Evolutionary conservation across 139 green algal genomes (phyloP).

Genomic region (Pedinophyceae sp.): DNA sequence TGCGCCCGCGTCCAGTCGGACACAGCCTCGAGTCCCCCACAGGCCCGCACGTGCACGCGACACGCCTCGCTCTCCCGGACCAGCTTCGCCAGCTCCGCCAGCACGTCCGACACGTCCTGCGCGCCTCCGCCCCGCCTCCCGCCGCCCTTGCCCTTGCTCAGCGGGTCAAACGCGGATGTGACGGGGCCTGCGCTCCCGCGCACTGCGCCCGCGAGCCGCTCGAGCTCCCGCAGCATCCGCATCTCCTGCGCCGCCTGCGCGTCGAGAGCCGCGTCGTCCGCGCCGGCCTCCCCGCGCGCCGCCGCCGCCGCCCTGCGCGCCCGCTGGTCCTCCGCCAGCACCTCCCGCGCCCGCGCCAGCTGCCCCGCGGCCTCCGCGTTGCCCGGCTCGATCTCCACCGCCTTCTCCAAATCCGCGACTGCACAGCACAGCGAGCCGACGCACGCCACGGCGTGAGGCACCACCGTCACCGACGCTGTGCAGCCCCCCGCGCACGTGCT

Average conservation of each 20-base stretch:
- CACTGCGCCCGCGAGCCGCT: too few relatives aligned
- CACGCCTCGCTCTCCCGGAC: slow-evolving; percentile 13
- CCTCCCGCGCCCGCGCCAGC: slow-evolving; percentile 1
- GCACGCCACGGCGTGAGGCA: too few relatives aligned
- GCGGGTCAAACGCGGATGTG: background rate
- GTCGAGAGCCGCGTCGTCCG: background rate
- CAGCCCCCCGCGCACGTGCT: too few relatives aligned
- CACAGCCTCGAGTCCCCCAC: slow-evolving; percentile 22
- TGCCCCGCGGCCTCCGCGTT: slow-evolving; percentile 4
- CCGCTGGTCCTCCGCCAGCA: slow-evolving; percentile 3
- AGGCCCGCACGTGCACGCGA: slow-evolving; percentile 30
- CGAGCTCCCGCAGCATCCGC: background rate
- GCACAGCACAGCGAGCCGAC: too few relatives aligned
- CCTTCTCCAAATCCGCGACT: slow-evolving; percentile 22
- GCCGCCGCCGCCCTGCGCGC: background rate
- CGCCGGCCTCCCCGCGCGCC: background rate
- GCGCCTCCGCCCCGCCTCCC: slow-evolving; percentile 8
- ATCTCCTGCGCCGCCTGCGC: too few relatives aligned
- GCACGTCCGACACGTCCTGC: background rate
- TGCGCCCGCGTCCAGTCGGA: background rate
- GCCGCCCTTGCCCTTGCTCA: slow-evolving; percentile 5
- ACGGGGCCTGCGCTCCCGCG: background rate
- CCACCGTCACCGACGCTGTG: too few relatives aligned
- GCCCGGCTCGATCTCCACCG: background rate
- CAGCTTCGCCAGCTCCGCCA: slow-evolving; percentile 9